Evolutionary conservation across 2,329 filamentous ascomycete species (phyloP).

Genomic region (Fusarium neocosmosporiellum): DNA sequence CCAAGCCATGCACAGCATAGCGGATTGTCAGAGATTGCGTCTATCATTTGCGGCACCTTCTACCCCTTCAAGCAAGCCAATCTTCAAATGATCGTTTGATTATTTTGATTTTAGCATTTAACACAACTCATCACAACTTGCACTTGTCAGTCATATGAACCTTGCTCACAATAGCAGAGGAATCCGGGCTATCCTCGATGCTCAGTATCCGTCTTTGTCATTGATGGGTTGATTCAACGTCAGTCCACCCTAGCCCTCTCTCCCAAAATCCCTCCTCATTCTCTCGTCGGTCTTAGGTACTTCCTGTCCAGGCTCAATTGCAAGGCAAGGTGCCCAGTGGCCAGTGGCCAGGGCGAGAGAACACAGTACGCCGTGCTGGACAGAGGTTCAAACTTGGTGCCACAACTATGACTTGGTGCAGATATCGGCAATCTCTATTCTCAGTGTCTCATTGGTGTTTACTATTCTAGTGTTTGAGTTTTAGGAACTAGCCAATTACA

Average conservation of each 20-base stretch:
- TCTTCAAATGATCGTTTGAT: background rate
- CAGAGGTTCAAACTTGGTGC: background rate
- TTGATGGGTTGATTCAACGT: background rate
- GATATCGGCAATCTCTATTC: background rate
- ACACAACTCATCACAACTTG: fast-evolving
- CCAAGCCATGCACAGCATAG: background rate
- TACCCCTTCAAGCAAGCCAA: background rate
- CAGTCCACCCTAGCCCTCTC: background rate
- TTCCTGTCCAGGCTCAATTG: background rate
- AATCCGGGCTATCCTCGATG: too few relatives aligned
- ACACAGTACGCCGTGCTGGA: background rate
- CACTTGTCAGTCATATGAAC: background rate
- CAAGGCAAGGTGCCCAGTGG: background rate
- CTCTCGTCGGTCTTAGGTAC: background rate
- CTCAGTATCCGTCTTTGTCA: background rate
- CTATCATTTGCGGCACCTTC: background rate
- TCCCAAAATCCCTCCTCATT: background rate
- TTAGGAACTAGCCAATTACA: background rate
- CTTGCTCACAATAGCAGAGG: background rate
- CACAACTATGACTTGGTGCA: fast-evolving
- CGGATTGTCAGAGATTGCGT: background rate
- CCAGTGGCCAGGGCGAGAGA: background rate
- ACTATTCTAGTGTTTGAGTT: background rate
- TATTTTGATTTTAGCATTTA: background rate
- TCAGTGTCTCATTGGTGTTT: background rate